Evolutionary conservation across 2,329 filamentous ascomycete species (phyloP), one percentile per base, ranked within the genome.

Genomic region (Torrubiellomyces zombiae): DNA sequence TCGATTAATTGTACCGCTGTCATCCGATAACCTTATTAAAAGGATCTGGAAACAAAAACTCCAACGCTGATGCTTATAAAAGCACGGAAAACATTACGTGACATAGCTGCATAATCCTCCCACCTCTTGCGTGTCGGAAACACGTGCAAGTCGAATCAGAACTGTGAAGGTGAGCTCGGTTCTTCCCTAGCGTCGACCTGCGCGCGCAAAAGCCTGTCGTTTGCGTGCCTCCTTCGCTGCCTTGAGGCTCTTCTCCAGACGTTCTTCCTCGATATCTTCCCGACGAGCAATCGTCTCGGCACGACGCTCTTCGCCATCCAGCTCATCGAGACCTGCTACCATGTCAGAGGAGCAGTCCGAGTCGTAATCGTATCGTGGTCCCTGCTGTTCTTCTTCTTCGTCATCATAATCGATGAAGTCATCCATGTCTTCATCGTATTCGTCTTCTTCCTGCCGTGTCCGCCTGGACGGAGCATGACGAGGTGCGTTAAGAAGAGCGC

Each of bases 281-380:
- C 62, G 60, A 21, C 65, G 66, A 14, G 76, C 79, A 27, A 63
- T 57, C 16, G 55, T 49, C 31, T 74, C 63, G 3, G 77, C 75
- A 24, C 54, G 43, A 23, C 58, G 54, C 44, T 86, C 79, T 45
- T 86, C 79, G 18, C 63, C 55, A 32, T 82, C 75, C 26, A 85
- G 67, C 37, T 83, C 77, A 31, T 73, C 74, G 18, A 75, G 45
- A 17, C 75, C 76, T 3, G 75, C 79, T 45, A 83, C 77, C 75
- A 83, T 83, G 38, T 81, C 78, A 5, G 75, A 80, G 5, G 73
- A 77, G 5, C 45, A 68, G 27, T 76, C 75, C 1, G 69, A 73
- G 3, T 56, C 63, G 34, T 78, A 75, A 23, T 57, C 59, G 32
- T 65, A 61, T 5, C 51, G 49, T 16, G 48, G 53, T 6, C 51